phyloP scores from a whole-genome alignment of 768 basidiomycete genomes.

The Boletus sp. region DNA sequence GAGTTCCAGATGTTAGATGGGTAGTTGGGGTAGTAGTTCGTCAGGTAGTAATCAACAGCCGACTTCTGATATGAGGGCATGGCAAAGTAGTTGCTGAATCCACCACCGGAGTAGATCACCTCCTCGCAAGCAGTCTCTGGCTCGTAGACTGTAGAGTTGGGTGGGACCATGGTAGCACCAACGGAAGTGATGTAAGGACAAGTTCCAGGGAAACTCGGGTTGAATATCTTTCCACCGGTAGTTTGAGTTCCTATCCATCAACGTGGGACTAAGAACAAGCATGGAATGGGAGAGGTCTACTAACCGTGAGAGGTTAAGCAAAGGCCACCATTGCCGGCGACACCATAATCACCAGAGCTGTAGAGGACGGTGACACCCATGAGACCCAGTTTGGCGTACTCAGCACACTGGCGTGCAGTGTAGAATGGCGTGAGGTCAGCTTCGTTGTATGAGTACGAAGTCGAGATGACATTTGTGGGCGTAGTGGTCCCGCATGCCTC shows the following conservation, averaged over 20 bases:
- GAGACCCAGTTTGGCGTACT: constrained; percentile 46
- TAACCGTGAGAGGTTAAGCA: constrained; percentile 35
- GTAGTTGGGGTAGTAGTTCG: constrained; percentile 29
- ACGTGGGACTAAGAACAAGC: not conserved
- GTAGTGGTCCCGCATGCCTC: constrained; percentile 37
- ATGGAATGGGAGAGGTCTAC: not conserved
- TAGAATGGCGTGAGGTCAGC: constrained; percentile 36
- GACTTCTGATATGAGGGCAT: constrained; percentile 40
- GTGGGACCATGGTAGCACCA: constrained; percentile 47
- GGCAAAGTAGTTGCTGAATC: constrained; percentile 43
- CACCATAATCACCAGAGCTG: constrained; percentile 45
- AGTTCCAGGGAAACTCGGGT: constrained; percentile 41
- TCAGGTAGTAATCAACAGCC: constrained; percentile 32
- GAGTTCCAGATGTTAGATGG: constrained; percentile 23
- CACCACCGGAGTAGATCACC: constrained; percentile 30
- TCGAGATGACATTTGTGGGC: constrained; percentile 41
- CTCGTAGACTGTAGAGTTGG: constrained; percentile 28
- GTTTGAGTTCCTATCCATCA: constrained; percentile 25
- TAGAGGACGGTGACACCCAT: constrained; percentile 44
- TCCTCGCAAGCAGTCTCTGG: constrained; percentile 32
- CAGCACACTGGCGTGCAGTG: constrained; percentile 41
- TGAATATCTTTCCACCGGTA: constrained; percentile 33
- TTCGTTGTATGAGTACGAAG: constrained; percentile 41
- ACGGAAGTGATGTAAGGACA: constrained; percentile 48
- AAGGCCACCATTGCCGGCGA: constrained; percentile 33